Conservation (phyloP, 306 rosid genomes). For the Mimosa pudica region DNA sequence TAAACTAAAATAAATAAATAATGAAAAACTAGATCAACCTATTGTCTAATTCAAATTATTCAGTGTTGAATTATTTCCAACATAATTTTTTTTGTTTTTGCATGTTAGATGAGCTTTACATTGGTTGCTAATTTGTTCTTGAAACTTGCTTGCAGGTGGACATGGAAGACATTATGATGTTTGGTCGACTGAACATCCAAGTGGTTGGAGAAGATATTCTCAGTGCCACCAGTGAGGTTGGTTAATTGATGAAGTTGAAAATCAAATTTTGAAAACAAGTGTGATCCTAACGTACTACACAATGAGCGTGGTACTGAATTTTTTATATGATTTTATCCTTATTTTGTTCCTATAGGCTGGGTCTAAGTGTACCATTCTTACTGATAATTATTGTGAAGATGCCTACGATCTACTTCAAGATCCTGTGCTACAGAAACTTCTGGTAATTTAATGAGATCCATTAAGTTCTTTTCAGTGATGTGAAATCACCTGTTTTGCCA, state of each 20-base stretch:
- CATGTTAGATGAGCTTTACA: conserved; percentile 11
- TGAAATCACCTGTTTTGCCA: background rate
- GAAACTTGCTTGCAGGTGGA: conserved; percentile 58
- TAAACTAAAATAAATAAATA: no score
- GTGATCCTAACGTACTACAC: conserved; percentile 13
- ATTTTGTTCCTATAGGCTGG: conserved; percentile 56
- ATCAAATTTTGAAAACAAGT: conserved; percentile 18
- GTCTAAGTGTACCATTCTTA: conserved; percentile 81
- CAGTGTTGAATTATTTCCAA: no score
- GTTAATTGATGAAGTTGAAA: conserved; percentile 32
- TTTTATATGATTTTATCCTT: background rate
- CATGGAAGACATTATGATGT: conserved; percentile 65
- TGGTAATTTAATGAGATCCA: conserved; percentile 51
- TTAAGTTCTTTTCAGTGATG: background rate
- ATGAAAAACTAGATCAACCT: no score
- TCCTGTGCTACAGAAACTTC: conserved; percentile 68
- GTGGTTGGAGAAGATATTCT: conserved; percentile 76
- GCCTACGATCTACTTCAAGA: conserved; percentile 88
- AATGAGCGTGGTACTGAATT: background rate
- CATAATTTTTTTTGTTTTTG: no score
- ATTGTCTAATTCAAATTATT: no score
- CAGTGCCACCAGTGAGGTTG: conserved; percentile 62
- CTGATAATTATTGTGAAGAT: conserved; percentile 88
- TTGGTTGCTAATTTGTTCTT: conserved; percentile 33
- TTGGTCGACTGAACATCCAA: conserved; percentile 58